Conservation (phyloP, 2,329 filamentous ascomycete species). For the Pseudophaeomoniella oleicola region DNA sequence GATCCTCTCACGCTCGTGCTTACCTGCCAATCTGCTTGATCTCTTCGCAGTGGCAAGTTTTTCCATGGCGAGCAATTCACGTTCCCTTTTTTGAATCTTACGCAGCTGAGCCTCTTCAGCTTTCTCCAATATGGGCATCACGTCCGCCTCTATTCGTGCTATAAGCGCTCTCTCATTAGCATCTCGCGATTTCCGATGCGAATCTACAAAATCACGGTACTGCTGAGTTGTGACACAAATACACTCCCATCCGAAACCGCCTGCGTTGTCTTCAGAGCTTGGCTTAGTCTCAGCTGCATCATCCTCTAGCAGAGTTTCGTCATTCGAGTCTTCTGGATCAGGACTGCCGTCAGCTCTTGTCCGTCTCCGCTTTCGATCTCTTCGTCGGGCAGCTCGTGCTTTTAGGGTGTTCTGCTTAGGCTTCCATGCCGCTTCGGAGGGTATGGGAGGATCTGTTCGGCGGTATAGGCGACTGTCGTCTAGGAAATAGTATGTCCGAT, state of each 20-base stretch:
- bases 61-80: constrained; percentile 65
- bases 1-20: constrained; percentile 61
- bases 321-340: constrained; percentile 28
- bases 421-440: constrained; percentile 39
- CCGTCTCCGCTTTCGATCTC: constrained; percentile 60
- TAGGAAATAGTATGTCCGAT: constrained; percentile 76
- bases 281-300: constrained; percentile 20
- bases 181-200: constrained; percentile 62
- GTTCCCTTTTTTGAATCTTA: constrained; percentile 61
- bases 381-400: constrained; percentile 42
- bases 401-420: constrained; percentile 52
- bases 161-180: constrained; percentile 70
- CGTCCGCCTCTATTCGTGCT: constrained; percentile 57
- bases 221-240: constrained; percentile 70
- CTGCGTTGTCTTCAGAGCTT: constrained; percentile 44
- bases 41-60: constrained; percentile 89
- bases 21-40: constrained; percentile 75
- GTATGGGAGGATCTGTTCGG: constrained; percentile 57
- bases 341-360: constrained; percentile 20
- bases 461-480: constrained; percentile 92
- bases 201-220: constrained; percentile 55
- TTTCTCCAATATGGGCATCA: constrained; percentile 73
- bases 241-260: constrained; percentile 78
- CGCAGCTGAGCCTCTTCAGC: constrained; percentile 53
- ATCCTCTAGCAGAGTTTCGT: constrained; percentile 20